Base-by-base conservation (phyloP, 2,329 filamentous ascomycete genomes). In the Scedosporium dehoogii region DNA sequence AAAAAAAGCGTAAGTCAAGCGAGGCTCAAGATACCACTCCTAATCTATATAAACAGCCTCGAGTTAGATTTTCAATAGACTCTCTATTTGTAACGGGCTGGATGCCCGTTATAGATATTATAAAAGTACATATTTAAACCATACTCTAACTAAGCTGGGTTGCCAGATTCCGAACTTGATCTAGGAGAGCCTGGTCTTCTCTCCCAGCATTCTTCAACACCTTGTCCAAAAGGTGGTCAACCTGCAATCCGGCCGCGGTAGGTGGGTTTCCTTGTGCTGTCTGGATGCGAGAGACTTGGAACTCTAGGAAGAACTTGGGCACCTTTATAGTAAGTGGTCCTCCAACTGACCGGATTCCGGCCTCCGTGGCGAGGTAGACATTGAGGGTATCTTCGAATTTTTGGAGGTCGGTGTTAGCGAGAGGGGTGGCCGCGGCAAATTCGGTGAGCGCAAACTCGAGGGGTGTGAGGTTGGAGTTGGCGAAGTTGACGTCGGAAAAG, bases 251-350 rank as follows among this genome's bases (percentile, higher is more conserved):
- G 0, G 83, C 71, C n/a, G 73, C 79, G 0, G 75, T 73, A 1
- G 82, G 82, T 29, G 29, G 70, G 60, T 79, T 80, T 0, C 84
- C 83, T 73, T 85, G 81, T 0, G 84, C 84, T 0, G 82, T 83
- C 71, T 82, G 76, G 66, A 86, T 85, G 23, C 83, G 75, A 48
- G 79, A 78, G 41, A 85, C 77, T 72, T 86, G 84, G 70, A 85
- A 81, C 64, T 79, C 73, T 51, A 86, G 70, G 70, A 86, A 86
- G 78, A 86, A 86, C 72, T 86, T 86, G 65, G 84, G 84, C 4
- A 82, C 80, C 72, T 86, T 85, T 72, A 86, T 81, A 1, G 76
- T 79, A 18, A 86, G 72, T 62, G 68, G 76, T 2, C 83, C 83
- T 9, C 76, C 79, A 6, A 78, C 77, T 23, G 79, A 81, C 21